phyloP scores from a whole-genome alignment of 2,329 filamentous ascomycete genomes.

The Aspergillus texensis region DNA sequence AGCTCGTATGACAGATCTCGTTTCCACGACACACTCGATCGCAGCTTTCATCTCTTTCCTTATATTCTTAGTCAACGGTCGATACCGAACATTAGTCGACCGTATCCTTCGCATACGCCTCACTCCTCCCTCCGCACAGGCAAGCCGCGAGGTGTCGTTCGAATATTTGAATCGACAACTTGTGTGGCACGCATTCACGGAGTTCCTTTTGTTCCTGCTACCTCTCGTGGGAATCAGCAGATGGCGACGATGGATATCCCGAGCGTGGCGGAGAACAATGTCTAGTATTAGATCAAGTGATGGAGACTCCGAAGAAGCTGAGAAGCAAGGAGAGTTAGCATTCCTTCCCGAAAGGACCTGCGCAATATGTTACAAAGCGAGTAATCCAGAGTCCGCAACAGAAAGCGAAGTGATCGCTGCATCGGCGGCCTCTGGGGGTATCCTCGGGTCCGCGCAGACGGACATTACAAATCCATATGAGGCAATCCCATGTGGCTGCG shows the following conservation, averaged over 20 bases:
- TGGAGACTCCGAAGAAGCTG: slow-evolving; percentile 53
- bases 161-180: slow-evolving; percentile 97
- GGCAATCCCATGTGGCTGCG: slow-evolving; percentile 81
- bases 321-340: slow-evolving; percentile 69
- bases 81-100: slow-evolving; percentile 89
- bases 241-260: slow-evolving; percentile 86
- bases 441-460: slow-evolving; percentile 84
- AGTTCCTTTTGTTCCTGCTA: slow-evolving; percentile 96
- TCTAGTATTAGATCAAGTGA: slow-evolving; percentile 58
- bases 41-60: slow-evolving; percentile 85
- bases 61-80: slow-evolving; percentile 85
- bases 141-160: slow-evolving; percentile 90
- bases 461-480: slow-evolving; percentile 98
- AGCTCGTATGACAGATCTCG: slow-evolving; percentile 67
- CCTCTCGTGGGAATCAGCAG: slow-evolving; percentile 92
- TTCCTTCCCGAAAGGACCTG: slow-evolving; percentile 94
- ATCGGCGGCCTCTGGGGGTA: slow-evolving; percentile 68
- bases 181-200: slow-evolving; percentile 99
- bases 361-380: slow-evolving; percentile 94
- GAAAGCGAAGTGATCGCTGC: slow-evolving; percentile 77
- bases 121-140: slow-evolving; percentile 79
- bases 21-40: slow-evolving; percentile 75
- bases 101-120: slow-evolving; percentile 81
- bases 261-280: slow-evolving; percentile 82
- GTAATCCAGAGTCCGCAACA: slow-evolving; percentile 71